Evolutionary conservation across 2,329 filamentous ascomycete species (phyloP), one percentile per base, ranked within the genome.

Genomic region (Dryadomyces quercivorus): DNA sequence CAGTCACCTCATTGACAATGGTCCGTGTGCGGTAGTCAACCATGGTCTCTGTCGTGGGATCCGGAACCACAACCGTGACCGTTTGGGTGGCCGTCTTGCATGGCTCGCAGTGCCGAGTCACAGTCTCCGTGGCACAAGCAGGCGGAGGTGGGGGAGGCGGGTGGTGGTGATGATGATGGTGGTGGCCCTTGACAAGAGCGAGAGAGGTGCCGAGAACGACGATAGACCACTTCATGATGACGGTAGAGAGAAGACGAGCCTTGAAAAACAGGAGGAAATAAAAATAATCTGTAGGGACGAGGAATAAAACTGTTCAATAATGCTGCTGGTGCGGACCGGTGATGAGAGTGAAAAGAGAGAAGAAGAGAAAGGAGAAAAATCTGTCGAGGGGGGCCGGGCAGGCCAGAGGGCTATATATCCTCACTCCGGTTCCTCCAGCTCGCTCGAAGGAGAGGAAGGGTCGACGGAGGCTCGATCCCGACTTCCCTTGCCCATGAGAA

Each of bases 171-270:
- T 52, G 38, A 20, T 56, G 56, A 16, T 43, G 50, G n/a, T 54
- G 52, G 15, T 51, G 7, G 16, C 55, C 55, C 13, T 54, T 40
- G 42, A 46, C 47, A 15, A 60, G 16, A 31, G 56, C 53, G 34
- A 59, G 44, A 20, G 50, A 52, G 15, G 55, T 55, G n/a, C 57
- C 48, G 16, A 57, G 36, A 22, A 59, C n/a, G 16, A 60, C 40
- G 5, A 57, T 45, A 12, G 53, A 18, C 20, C 57, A 53, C 56
- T 58, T 60, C 59, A 60, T 60, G 50, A 40, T 56, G 57, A 40
- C 43, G 22, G 43, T n/a, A 31, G 8, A 52, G 26, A 16, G n/a
- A n/a, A 21, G 8, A 22, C 16, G 21, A 36, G 18, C 31, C n/a
- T 36, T 38, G 8, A 47, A 51, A 44, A 46, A 47, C 12, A 31